Conservation (phyloP, 139 green algal genomes). For the Zygnema cylindricum region DNA sequence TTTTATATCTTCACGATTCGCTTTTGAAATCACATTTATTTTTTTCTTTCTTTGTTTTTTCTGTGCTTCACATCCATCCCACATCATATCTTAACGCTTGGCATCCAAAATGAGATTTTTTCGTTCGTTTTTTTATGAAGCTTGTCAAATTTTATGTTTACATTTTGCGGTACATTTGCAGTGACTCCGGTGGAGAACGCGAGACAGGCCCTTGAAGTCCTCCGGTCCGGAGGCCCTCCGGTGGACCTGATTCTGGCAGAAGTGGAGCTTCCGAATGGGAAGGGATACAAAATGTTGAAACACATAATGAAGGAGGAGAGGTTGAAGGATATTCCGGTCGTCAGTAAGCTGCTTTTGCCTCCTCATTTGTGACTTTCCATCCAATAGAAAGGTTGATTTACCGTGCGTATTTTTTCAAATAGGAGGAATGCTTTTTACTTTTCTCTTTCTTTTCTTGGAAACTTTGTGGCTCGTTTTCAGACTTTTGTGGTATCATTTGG, state of each 20-base stretch:
- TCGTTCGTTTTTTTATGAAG: not conserved
- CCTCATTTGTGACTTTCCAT: too few relatives aligned
- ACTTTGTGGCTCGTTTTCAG: not conserved
- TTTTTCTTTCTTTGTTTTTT: not conserved
- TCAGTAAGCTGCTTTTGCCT: conserved; percentile 34
- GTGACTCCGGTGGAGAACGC: conserved; percentile 48
- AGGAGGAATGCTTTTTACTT: not conserved
- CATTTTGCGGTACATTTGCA: not conserved
- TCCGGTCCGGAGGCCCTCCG: not conserved
- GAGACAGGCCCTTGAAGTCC: conserved; percentile 24
- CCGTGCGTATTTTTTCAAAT: not conserved
- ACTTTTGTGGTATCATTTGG: too few relatives aligned
- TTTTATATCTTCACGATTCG: not conserved
- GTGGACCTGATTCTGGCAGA: conserved; percentile 49
- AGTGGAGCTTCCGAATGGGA: conserved; percentile 44
- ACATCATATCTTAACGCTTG: not conserved
- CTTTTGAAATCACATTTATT: not conserved
- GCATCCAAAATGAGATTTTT: not conserved
- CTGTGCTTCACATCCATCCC: not conserved
- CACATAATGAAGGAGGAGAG: conserved; percentile 47
- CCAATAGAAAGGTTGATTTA: too few relatives aligned
- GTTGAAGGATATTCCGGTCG: conserved; percentile 38
- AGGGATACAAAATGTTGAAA: conserved; percentile 51
- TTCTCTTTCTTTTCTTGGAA: not conserved
- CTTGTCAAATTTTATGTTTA: not conserved